phyloP scores from a whole-genome alignment of 2,329 filamentous ascomycete genomes.

The Hypoxylon sp. region DNA sequence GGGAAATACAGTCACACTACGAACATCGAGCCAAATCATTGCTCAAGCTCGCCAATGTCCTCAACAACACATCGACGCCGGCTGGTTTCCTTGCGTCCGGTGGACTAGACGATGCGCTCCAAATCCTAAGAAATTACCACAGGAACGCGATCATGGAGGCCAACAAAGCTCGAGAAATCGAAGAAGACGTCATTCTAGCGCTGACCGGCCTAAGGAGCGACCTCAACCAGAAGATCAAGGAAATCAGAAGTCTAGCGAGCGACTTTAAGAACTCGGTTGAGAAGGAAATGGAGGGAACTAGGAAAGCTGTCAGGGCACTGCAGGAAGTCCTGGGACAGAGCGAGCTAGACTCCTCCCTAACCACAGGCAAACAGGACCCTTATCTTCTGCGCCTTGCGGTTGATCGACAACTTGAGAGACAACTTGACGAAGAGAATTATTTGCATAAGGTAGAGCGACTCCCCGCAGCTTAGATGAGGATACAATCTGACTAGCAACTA shows the following conservation, averaged over 20 bases:
- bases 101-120: constrained; percentile 89
- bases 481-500: constrained; percentile 57
- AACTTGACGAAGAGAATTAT: constrained; percentile 98
- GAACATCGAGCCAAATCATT: constrained; percentile 87
- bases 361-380: constrained; percentile 90
- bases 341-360: constrained; percentile 81
- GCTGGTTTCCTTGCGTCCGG: constrained; percentile 82
- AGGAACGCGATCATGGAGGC: constrained; percentile 84
- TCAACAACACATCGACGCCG: constrained; percentile 84
- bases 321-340: constrained; percentile 85
- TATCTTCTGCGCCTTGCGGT: constrained; percentile 89
- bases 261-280: constrained; percentile 98
- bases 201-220: constrained; percentile 89
- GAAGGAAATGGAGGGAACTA: constrained; percentile 90
- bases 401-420: constrained; percentile 90
- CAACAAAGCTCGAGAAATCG: constrained; percentile 90
- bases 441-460: constrained; percentile 82
- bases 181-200: constrained; percentile 90
- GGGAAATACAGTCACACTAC: constrained; percentile 91
- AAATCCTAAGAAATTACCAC: constrained; percentile 86
- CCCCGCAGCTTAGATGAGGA: background rate
- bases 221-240: constrained; percentile 95
- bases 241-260: constrained; percentile 92
- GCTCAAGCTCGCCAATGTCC: constrained; percentile 84
- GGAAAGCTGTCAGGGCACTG: constrained; percentile 83